Percentiles rank a stretch among this genome's conserved stretches.
These are phyloP conservation scores for Triticum timopheevii DNA, from an alignment of 176 grass and related monocot species.

Conservation along the genomic window DNA sequence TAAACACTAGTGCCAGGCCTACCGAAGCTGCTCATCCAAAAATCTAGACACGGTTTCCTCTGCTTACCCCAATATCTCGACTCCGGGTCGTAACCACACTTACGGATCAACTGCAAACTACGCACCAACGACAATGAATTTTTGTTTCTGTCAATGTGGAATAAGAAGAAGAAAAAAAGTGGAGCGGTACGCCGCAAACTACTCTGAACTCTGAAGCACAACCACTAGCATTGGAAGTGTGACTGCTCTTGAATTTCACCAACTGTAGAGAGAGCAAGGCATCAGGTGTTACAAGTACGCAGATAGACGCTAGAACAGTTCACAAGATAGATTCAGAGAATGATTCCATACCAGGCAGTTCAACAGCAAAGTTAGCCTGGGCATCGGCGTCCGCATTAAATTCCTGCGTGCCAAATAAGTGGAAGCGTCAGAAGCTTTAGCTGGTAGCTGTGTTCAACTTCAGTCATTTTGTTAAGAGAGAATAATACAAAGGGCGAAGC, in stretches of 20 bases:
- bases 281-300: not conserved
- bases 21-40: not conserved
- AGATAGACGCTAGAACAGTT: not conserved
- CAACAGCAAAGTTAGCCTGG: conserved; percentile 44
- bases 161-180: not conserved
- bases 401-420: conserved; percentile 21
- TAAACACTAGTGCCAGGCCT: not conserved
- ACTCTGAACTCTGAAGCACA: not conserved
- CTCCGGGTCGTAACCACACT: not conserved
- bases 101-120: not conserved
- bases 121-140: not conserved
- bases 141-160: not conserved
- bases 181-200: not conserved
- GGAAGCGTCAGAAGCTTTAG: not conserved
- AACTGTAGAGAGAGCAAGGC: conserved; percentile 25
- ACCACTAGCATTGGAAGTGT: conserved; percentile 21
- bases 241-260: conserved; percentile 49
- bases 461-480: not conserved
- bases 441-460: not conserved
- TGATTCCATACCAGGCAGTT: conserved; percentile 38
- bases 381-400: conserved; percentile 35
- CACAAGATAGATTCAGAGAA: not conserved
- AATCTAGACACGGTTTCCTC: not conserved
- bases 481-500: not conserved
- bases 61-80: not conserved